Evolutionary conservation across 2,329 filamentous ascomycete species (phyloP), one percentile per base, ranked within the genome.

Genomic region (Beauveria brongniartii): DNA sequence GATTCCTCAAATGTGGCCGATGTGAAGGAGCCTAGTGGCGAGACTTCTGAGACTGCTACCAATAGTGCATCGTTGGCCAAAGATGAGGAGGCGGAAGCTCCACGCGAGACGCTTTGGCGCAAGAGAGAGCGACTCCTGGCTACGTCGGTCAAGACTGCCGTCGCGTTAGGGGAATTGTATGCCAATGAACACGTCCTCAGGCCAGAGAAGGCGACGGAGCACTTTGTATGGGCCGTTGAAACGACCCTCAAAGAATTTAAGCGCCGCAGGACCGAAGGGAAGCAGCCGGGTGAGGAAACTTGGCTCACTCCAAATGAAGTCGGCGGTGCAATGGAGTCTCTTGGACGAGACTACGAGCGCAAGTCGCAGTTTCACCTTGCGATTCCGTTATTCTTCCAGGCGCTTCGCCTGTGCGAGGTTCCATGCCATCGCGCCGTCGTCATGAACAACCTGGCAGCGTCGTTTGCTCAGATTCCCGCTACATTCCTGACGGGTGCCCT

Each of bases 101-200:
- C 70, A 30, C 66, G 65, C 2, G 82, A 85, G 67, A 82, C 78
- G 26, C 68, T 81, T 12, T 85, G 81, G 74, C 77, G 75, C 18
- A 82, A 82, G 66, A 75, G 89, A 44, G 87, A 85, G 46, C 84
- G 86, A 55, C 76, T 95, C 5, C 75, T 96, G 60, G 85, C 83
- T 64, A 92, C 89, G 71, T 82, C 86, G 3, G 83, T 96, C 43
- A 86, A 85, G 22, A 86, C 93, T 43, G 86, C 86, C 66, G 85
- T 94, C 60, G 96, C 96, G 76, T 80, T 97, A 7, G 92, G 89
- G 37, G 88, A 92, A 67, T 77, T 97, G 9, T 96, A 96, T 73
- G 81, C 87, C 5, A 85, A 88, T 63, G 84, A 90, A 59, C 87
- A 92, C 69, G 83, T 96, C 14, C 81, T 89, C 56, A 82, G 95